A percentile compares a stretch with the other conserved stretches of the same genome.
phyloP scores from a whole-genome alignment of 768 basidiomycete genomes.

The Mycena polygramma region DNA sequence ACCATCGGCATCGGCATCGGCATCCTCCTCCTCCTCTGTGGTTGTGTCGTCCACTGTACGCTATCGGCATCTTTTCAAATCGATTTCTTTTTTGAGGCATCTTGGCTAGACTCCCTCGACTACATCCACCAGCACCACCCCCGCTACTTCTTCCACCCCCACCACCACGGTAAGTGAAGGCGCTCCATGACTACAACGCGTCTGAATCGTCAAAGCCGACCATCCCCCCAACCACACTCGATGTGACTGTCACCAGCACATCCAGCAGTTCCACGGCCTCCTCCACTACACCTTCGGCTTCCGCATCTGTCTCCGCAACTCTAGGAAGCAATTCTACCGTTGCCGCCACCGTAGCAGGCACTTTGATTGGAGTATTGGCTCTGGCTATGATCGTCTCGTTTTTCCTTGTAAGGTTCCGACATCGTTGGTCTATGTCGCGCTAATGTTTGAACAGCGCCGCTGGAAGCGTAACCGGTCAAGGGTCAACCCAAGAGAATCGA shows the following conservation, averaged over 20 bases:
- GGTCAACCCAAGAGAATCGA: conserved; percentile 23
- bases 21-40: not conserved
- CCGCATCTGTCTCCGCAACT: conserved; percentile 2
- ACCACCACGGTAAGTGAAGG: conserved; percentile 7
- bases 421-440: not conserved
- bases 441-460: conserved; percentile 25
- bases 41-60: not conserved
- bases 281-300: conserved; percentile 2
- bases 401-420: conserved; percentile 22
- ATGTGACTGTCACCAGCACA: not conserved
- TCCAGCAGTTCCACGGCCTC: not conserved
- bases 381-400: conserved; percentile 27
- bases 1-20: not conserved
- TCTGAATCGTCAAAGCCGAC: not conserved
- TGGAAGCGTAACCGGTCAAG: conserved; percentile 32
- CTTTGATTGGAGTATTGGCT: conserved; percentile 10
- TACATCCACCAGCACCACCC: not conserved
- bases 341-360: conserved; percentile 19
- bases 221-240: not conserved
- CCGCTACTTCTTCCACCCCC: not conserved
- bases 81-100: not conserved
- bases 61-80: not conserved
- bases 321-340: not conserved
- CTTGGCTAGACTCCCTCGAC: not conserved
- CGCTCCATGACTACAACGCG: not conserved